Evolutionary conservation across 352 stramenopile genomes (phyloP), one percentile per base, ranked within the genome.

Genomic region (Phytopythium delawarense): DNA sequence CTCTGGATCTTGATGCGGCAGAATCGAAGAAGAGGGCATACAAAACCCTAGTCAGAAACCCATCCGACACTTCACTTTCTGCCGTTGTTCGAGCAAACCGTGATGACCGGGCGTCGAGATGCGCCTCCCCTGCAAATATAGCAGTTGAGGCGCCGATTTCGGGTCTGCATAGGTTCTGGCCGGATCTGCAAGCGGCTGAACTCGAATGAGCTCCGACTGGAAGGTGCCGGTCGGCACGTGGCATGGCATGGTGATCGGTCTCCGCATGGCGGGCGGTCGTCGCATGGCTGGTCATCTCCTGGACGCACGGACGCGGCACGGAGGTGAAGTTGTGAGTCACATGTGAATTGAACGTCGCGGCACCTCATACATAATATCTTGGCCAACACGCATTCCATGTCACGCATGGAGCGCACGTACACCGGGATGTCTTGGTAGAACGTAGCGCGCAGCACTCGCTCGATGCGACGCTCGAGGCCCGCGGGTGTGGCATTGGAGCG

Each of bases 381-480:
- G 52, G 61, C 63, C 32, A 57, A 18, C 25, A 66, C 40, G 7
- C 32, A 44, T 0, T 64, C 37, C 45, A 74, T 59, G 2, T 71
- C 64, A 7, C 56, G 25, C 59, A 70, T 58, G 34, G 52, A 74
- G 40, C 67, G 67, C 37, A 51, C 59, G 23, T 71, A 59, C 23
- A 71, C 67, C 32, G 64, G 57, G 32, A 74, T 70, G 20, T 63
- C 32, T 44, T 42, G 35, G 3, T 57, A 64, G 49, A 74, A 74
- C 15, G 69, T 59, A 20, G 53, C 37, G 39, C 59, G 46, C 12
- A 74, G 64, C 21, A 25, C 53, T 16, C 54, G 28, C 37, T 74
- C 67, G 20, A 74, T 64, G 46, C 37, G 64, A 23, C 51, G 56
- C 63, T 74, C 67, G 44, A 64, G 39, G 20, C 20, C 15, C 25